Base-by-base conservation (phyloP, 257 asterid genomes). In the Nicotiana noctiflora region DNA sequence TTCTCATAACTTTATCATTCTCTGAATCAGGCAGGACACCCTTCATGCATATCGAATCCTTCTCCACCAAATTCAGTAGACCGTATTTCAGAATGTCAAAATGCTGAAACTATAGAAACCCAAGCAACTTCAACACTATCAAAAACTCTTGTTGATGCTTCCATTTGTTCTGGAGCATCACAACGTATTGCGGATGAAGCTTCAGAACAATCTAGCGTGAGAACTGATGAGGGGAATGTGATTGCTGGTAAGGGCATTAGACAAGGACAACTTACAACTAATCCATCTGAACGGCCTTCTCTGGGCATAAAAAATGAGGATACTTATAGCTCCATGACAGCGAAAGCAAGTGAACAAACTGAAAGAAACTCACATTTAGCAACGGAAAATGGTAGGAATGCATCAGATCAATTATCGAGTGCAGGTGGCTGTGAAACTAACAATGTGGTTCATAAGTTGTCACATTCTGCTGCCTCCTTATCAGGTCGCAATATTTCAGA, bases 201-300 rank as follows among this genome's bases (percentile, higher is more conserved):
- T 19, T 59, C 31, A 19, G 65, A 59, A 21, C 31, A 49, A 11
- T 19, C 23, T 79, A 44, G 25, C 18, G 3, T 68, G 31, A 25
- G 25, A 62, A 27, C 21, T 79, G 21, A 11, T 51, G 31, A 13
- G n/a, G n/a, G 37, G 5, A 27, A 25, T 46, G 51, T 56, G 40
- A 17, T 29, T 27, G 37, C 55, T 29, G 21, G 37, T 44, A 10
- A 64, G 40, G 77, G 14, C 9, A 46, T 15, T 23, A 21, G 68
- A 49, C 27, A 17, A 17, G 23, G 32, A 67, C 59, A 8, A 31
- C 10, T 52, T 13, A 40, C 6, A 14, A 53, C 78, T 60, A 67
- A 44, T 81, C 68, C 61, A 15, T 56, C 63, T 80, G 72, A 34
- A 18, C 49, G 63, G 25, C 79, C 79, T 81, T 21, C 61, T 53